Percentiles rank a stretch among this genome's conserved stretches.
Conservation (phyloP, 768 basidiomycete species). For the Lentinus tigrinus region DNA sequence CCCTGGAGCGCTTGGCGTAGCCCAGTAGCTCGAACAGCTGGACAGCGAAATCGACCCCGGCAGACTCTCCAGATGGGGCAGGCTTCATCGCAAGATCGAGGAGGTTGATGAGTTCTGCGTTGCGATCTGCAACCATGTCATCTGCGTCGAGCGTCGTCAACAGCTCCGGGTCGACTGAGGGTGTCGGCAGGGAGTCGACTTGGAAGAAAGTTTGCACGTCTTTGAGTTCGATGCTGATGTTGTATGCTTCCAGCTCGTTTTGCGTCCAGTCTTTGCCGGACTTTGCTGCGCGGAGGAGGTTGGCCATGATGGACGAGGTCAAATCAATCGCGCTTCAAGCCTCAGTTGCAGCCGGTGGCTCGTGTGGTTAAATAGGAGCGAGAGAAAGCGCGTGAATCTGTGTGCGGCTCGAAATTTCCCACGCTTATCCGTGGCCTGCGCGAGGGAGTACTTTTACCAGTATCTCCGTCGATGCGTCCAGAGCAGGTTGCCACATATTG, state of each 20-base stretch:
- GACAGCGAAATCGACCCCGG: slow-evolving; percentile 16
- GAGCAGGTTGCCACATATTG: too few species aligned
- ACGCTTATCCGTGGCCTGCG: too few species aligned
- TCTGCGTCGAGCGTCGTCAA: slow-evolving; percentile 1
- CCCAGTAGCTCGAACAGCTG: slow-evolving; percentile 7
- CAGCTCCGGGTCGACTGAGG: slow-evolving; percentile 5
- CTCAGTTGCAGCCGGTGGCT: too few species aligned
- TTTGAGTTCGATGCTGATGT: too few species aligned
- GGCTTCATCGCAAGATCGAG: slow-evolving; percentile 17
- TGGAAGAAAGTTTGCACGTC: slow-evolving; percentile 12
- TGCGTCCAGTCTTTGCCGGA: not conserved
- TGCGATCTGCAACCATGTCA: slow-evolving; percentile 2
- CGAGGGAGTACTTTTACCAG: too few species aligned
- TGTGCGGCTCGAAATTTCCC: too few species aligned
- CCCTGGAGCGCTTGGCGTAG: slow-evolving; percentile 2
- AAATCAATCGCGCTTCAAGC: too few species aligned
- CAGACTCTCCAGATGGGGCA: slow-evolving; percentile 8
- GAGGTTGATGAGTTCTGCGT: slow-evolving; percentile 2
- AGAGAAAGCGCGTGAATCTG: too few species aligned
- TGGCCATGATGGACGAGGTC: not conserved
- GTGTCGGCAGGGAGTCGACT: not conserved
- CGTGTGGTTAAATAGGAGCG: too few species aligned
- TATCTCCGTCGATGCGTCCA: too few species aligned
- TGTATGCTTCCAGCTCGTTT: not conserved
- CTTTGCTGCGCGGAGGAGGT: not conserved